Percentiles rank a stretch among this genome's conserved stretches.
phyloP scores from a whole-genome alignment of 441 rosid genomes.

The Jatropha podagrica region DNA sequence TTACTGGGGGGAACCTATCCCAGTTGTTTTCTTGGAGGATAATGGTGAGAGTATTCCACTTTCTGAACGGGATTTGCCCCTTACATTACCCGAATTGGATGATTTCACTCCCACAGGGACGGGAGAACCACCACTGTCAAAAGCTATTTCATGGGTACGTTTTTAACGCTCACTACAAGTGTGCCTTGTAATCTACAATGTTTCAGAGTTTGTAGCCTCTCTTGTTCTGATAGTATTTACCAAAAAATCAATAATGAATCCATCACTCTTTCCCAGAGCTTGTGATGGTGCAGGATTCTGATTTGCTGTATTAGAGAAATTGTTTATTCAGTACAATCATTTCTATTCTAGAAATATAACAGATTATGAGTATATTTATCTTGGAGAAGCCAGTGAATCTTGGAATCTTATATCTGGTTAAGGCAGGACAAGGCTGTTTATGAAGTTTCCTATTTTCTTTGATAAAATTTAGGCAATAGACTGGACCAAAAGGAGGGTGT shows the following conservation, averaged over 20 bases:
- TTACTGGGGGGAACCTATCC: conserved; percentile 99
- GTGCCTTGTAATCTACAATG: background rate
- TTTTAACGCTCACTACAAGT: background rate
- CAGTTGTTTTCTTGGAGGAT: conserved; percentile 72
- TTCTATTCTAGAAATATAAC: background rate
- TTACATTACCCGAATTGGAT: conserved; percentile 81
- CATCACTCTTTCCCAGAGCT: background rate
- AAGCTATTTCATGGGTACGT: conserved; percentile 82
- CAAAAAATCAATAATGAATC: background rate
- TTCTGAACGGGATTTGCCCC: conserved; percentile 79
- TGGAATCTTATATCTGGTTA: background rate
- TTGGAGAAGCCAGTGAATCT: background rate
- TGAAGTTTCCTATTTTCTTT: background rate
- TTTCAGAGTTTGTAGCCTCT: background rate
- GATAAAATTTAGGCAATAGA: background rate
- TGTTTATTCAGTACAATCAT: background rate
- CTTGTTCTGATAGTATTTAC: background rate
- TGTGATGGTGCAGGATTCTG: background rate
- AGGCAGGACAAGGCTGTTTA: background rate
- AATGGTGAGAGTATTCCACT: conserved; percentile 67
- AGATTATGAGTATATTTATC: background rate
- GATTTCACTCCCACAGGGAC: conserved; percentile 95
- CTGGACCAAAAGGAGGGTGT: background rate
- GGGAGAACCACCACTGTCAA: conserved; percentile 92
- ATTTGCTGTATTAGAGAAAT: background rate